Evolutionary conservation across 306 rosid species (phyloP).

Genomic region (Prunus fruticosa): DNA sequence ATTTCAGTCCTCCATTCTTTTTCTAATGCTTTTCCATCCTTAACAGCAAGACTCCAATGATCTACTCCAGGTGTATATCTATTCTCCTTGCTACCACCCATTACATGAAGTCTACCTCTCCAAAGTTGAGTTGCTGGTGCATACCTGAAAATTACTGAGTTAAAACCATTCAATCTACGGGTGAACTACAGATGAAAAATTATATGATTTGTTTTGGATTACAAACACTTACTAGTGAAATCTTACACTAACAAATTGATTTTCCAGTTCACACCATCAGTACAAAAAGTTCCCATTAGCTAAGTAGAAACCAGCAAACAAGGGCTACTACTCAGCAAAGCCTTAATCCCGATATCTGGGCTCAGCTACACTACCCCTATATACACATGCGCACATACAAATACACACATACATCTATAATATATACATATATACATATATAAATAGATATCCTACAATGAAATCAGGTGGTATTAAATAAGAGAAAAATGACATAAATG

Average conservation of each 20-base stretch:
- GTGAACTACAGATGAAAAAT: not conserved
- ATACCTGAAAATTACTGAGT: slow-evolving; percentile 46
- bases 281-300: not conserved
- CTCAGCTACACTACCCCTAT: no score
- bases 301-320: not conserved
- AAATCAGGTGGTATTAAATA: no score
- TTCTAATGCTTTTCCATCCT: slow-evolving; percentile 73
- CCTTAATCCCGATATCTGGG: no score
- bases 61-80: slow-evolving; percentile 83
- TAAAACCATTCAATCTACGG: not conserved
- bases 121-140: slow-evolving; percentile 93
- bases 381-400: no score
- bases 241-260: not conserved
- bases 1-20: slow-evolving; percentile 64
- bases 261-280: not conserved
- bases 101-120: slow-evolving; percentile 92
- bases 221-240: not conserved
- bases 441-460: no score
- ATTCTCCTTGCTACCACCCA: slow-evolving; percentile 95
- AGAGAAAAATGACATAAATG: no score
- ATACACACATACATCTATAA: no score
- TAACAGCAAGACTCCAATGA: slow-evolving; percentile 91
- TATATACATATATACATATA: no score
- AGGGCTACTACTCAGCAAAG: no score
- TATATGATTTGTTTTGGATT: not conserved